These are phyloP conservation scores for Biscutella laevigata DNA, from an alignment of 441 rosid genomes.

Conservation along the genomic window DNA sequence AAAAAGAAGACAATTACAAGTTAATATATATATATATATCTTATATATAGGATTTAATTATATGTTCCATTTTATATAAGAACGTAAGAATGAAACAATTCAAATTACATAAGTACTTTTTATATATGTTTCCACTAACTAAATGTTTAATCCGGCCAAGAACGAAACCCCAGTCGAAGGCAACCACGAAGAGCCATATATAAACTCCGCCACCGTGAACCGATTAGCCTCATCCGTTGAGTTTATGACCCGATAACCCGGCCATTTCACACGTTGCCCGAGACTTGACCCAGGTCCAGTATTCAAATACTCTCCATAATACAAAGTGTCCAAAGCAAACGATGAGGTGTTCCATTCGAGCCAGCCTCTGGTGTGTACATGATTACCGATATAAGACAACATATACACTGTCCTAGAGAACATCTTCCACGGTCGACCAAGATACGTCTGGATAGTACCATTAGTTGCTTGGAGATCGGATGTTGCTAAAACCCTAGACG, in stretches of 20 bases:
- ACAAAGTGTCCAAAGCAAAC: slow-evolving; percentile 69
- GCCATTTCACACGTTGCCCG: slow-evolving; percentile 64
- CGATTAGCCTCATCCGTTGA: slow-evolving; percentile 54
- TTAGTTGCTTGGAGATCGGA: slow-evolving; percentile 43
- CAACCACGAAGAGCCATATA: slow-evolving; percentile 89
- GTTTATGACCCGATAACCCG: slow-evolving; percentile 67
- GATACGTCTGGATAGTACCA: slow-evolving; percentile 48
- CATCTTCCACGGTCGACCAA: slow-evolving; percentile 89
- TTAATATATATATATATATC: slow-evolving; percentile 16
- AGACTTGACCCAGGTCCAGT: slow-evolving; percentile 64
- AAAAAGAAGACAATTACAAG: slow-evolving; percentile 1
- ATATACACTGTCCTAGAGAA: slow-evolving; percentile 67
- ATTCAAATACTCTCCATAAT: slow-evolving; percentile 87
- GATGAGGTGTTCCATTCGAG: slow-evolving; percentile 73
- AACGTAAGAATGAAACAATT: slow-evolving; percentile 28
- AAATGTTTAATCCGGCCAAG: slow-evolving; percentile 67
- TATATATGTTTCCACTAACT: slow-evolving; percentile 23
- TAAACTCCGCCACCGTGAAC: slow-evolving; percentile 74
- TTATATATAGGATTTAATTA: slow-evolving; percentile 22
- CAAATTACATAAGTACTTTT: slow-evolving; percentile 14
- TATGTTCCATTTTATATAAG: slow-evolving; percentile 16
- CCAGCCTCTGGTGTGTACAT: slow-evolving; percentile 79
- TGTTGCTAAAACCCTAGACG: slow-evolving; percentile 45
- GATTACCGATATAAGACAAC: slow-evolving; percentile 65
- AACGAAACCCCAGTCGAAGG: slow-evolving; percentile 94